phyloP scores from a whole-genome alignment of 1,284 basidiomycete species.

The Tetrapyrgos nigripes region DNA sequence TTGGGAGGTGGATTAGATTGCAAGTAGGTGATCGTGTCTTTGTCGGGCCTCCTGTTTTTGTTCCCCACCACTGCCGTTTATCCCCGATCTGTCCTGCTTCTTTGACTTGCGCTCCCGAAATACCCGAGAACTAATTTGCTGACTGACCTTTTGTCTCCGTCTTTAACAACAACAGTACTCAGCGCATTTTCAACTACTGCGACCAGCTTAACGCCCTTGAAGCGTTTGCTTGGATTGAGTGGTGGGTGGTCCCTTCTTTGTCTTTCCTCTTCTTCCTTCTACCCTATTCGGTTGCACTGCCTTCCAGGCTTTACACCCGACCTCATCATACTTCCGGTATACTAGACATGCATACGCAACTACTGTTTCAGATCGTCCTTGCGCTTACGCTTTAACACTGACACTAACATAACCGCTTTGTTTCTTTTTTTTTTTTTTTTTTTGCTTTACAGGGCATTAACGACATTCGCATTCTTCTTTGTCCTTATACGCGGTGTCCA shows the following conservation, averaged over 20 bases:
- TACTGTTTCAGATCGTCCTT: no score
- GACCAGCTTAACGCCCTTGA: conserved; percentile 68
- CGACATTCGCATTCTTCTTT: conserved; percentile 58
- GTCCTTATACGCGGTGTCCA: conserved; percentile 59
- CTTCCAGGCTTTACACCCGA: neutral
- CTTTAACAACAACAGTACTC: conserved; percentile 6
- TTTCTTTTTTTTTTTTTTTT: neutral
- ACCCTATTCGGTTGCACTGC: neutral
- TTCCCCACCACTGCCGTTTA: no score
- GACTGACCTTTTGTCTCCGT: neutral
- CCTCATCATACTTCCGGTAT: no score
- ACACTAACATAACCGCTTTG: no score
- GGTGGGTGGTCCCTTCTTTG: conserved; percentile 39
- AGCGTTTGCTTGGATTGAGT: conserved; percentile 68
- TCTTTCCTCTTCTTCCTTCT: neutral
- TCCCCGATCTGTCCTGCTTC: no score
- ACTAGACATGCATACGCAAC: no score
- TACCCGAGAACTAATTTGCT: no score
- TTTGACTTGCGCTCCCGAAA: no score
- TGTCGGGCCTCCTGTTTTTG: neutral
- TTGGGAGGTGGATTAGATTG: conserved; percentile 75
- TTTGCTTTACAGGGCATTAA: conserved; percentile 50
- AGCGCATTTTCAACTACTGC: conserved; percentile 51
- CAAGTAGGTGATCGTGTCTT: conserved; percentile 44
- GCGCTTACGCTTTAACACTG: no score